Evolutionary conservation across 83 land plant genomes (phyloP), one percentile per base, ranked within the genome.

Genomic region (Picea abies): DNA sequence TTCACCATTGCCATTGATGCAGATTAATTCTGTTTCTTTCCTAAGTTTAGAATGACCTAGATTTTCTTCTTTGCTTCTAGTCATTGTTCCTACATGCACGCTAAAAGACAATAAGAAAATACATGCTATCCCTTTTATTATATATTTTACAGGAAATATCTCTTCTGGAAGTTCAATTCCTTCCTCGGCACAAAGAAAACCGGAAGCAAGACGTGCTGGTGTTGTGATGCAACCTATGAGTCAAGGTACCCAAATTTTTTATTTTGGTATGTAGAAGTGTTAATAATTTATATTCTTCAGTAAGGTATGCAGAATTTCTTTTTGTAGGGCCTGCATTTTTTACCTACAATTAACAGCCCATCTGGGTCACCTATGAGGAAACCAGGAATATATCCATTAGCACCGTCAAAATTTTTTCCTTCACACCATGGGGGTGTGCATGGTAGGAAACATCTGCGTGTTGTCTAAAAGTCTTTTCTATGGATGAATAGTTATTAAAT

Each of bases 131-230:
- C 25, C 60, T 73, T 72, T n/a, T 73, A 73, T 73, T 47, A 10
- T 73, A 23, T 73, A 44, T 35, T 22, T 73, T 73, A 12, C 58
- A 73, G 77, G 23, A 73, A 12, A 47, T 47, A 52, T 52, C 4
- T 26, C 77, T 73, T 52, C 60, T 22, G 49, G 58, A 16, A 44
- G 5, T 73, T 73, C 77, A 73, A 52, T n/a, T 60, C 52, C 77
- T 44, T 47, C n/a, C 60, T 47, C 58, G 10, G 77, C 26, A 73
- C 44, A 41, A 47, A 73, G 77, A 73, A 73, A 73, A 47, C 77
- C 26, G 25, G n/a, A 23, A 47, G 77, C 29, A 73, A 44, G 77
- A 8, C 60, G 22, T 44, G 52, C 52, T 22, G 23, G 26, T n/a
- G 60, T 26, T 25, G 71, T 73, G 5, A 73, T 73, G 77, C 77